Base-by-base conservation (phyloP, 129 eudicot genomes). In the Flaveria ramosissima region DNA sequence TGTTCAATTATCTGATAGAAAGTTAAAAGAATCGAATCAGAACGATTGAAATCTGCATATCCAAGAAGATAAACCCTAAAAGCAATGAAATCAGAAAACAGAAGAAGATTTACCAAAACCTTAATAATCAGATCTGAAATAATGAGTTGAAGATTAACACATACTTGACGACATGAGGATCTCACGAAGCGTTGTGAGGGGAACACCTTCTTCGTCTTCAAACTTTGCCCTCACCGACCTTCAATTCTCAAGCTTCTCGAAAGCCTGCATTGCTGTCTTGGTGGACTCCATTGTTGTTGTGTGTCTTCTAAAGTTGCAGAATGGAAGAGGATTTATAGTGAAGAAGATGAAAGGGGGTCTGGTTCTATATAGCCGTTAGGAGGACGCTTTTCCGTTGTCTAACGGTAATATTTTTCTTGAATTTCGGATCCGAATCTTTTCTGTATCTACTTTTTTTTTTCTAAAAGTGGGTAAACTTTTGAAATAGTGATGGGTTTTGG, bases 161-260 rank as follows among this genome's bases (percentile, higher is more conserved):
- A 15, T 69, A 92, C 98, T 79, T 88, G 77, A 92, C 98, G 48
- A 92, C 71, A 52, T 92, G 93, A 56, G 96, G 96, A 71, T 89
- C 84, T 92, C 98, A n/a, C 98, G 94, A 23, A 92, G 93, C 20
- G 98, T 92, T 10, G 96, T 92, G 27, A 96, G 93, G 14, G 98
- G 98, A 20, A 92, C 98, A 0, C 98, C 98, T 83, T 92, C 92
- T 2, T 90, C 96, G 71, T 89, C 98, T 80, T 92, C 98, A 42
- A 23, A 23, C 24, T 23, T 86, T 89, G 27, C 98, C 98, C 68
- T 92, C 98, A 12, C 98, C 98, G 11, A 92, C 98, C 14, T 64
- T 64, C 70, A 23, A 23, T 23, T 23, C 0, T 64, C 70, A 8
- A 64, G 70, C 70, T 64, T 64, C 47, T 64, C 70, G 6, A 64